These are phyloP conservation scores for Nemania sp. DNA, from an alignment of 2,329 filamentous ascomycete genomes.

Conservation along the genomic window DNA sequence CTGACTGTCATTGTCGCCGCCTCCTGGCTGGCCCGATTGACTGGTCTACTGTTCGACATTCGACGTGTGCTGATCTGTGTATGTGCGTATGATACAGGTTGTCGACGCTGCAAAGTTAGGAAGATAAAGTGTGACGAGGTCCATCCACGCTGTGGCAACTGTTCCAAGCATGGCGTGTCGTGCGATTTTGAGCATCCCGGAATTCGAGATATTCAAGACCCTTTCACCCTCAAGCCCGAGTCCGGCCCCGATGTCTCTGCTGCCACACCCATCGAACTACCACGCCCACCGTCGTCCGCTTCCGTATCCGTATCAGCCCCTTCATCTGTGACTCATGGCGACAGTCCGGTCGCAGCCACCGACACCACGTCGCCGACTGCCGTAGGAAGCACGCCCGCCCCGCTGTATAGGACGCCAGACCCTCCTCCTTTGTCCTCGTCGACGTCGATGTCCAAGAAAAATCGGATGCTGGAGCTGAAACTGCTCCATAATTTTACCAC, in stretches of 20 bases:
- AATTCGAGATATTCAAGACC: conserved; percentile 50
- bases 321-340: conserved; percentile 32
- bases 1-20: neutral
- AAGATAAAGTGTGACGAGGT: conserved; percentile 75
- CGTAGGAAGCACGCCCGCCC: conserved; percentile 40
- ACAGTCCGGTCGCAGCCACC: conserved; percentile 34
- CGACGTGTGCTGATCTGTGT: neutral
- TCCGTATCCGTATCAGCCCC: conserved; percentile 33
- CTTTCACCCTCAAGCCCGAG: conserved; percentile 41
- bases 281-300: conserved; percentile 35
- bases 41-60: neutral
- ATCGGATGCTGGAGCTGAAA: conserved; percentile 61
- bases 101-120: conserved; percentile 65
- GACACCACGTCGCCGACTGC: conserved; percentile 33
- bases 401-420: conserved; percentile 41
- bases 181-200: conserved; percentile 66
- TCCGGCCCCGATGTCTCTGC: neutral
- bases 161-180: conserved; percentile 65
- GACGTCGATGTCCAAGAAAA: conserved; percentile 44
- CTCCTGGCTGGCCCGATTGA: neutral
- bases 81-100: conserved; percentile 43
- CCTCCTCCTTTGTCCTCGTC: conserved; percentile 42
- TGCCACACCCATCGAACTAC: conserved; percentile 33
- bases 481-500: conserved; percentile 68
- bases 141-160: conserved; percentile 67